These are phyloP conservation scores for Lactarius sanguifluus DNA, from an alignment of 768 basidiomycete species.

Conservation along the genomic window DNA sequence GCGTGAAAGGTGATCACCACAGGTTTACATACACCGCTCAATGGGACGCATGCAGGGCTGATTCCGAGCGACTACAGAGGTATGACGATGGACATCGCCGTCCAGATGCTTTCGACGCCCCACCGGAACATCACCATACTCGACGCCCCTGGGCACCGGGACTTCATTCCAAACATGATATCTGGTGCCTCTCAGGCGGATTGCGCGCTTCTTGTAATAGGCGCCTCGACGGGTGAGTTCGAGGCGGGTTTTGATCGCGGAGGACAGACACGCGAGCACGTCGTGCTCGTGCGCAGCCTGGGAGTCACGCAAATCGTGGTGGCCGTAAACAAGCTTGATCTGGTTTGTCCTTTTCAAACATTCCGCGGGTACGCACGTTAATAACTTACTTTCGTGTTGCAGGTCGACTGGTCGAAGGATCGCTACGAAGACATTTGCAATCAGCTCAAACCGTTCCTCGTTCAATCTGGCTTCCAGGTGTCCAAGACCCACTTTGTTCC, in stretches of 20 bases:
- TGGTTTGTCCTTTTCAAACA: constrained; percentile 46
- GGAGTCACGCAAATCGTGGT: constrained; percentile 90
- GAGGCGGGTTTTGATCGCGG: constrained; percentile 94
- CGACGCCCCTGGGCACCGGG: constrained; percentile 95
- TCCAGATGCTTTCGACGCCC: constrained; percentile 71
- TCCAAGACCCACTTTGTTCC: constrained; percentile 84
- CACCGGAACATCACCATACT: constrained; percentile 86
- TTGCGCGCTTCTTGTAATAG: constrained; percentile 90
- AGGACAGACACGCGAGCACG: constrained; percentile 94
- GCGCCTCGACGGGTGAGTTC: constrained; percentile 87
- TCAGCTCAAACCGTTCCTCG: constrained; percentile 73
- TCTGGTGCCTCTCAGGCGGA: constrained; percentile 98
- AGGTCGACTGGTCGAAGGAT: constrained; percentile 86
- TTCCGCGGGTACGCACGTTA: neutral
- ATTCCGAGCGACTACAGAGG: constrained; percentile 54
- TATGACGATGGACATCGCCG: constrained; percentile 96
- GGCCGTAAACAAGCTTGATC: constrained; percentile 94
- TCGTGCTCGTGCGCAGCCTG: constrained; percentile 86
- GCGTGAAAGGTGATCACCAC: constrained; percentile 69
- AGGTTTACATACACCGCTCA: neutral
- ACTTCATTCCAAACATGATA: constrained; percentile 99
- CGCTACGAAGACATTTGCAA: constrained; percentile 86
- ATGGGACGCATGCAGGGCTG: constrained; percentile 5
- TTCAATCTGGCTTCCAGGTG: constrained; percentile 82
- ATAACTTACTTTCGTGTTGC: constrained; percentile 1